Conservation (phyloP, 805 yeast species). For the Groenewaldozyma tartarivorans region DNA sequence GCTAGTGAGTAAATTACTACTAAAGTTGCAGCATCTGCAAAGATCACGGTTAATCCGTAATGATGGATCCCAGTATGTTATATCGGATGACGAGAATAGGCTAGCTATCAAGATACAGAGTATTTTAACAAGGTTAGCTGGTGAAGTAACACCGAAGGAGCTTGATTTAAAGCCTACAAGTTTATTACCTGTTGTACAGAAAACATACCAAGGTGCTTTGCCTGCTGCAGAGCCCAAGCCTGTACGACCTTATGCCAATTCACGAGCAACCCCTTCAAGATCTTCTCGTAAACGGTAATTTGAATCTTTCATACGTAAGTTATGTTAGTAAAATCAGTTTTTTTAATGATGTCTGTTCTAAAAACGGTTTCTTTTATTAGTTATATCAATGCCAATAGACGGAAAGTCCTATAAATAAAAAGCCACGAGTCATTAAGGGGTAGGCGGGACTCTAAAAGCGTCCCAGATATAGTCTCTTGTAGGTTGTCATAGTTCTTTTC, state of each 20-base stretch:
- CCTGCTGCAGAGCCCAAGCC: slow-evolving; percentile 35
- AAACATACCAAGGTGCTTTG: slow-evolving; percentile 68
- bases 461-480: too few relatives aligned
- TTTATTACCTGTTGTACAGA: slow-evolving; percentile 56
- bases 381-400: too few relatives aligned
- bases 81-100: slow-evolving; percentile 25
- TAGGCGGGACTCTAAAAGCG: too few relatives aligned
- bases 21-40: slow-evolving; percentile 43
- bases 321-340: too few relatives aligned
- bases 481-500: too few relatives aligned
- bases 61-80: slow-evolving; percentile 17
- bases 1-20: slow-evolving; percentile 36
- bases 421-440: too few relatives aligned
- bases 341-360: too few relatives aligned
- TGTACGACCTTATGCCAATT: not conserved
- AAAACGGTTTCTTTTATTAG: too few relatives aligned
- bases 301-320: too few relatives aligned
- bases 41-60: slow-evolving; percentile 32
- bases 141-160: slow-evolving; percentile 22
- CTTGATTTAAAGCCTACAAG: slow-evolving; percentile 19
- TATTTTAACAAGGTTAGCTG: slow-evolving; percentile 35
- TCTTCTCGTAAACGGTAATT: too few relatives aligned
- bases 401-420: too few relatives aligned
- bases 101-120: slow-evolving; percentile 27
- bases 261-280: not conserved